Evolutionary conservation across 1,284 basidiomycete species (phyloP), one percentile per base, ranked within the genome.

Genomic region (Cutaneotrichosporon mucoides): DNA sequence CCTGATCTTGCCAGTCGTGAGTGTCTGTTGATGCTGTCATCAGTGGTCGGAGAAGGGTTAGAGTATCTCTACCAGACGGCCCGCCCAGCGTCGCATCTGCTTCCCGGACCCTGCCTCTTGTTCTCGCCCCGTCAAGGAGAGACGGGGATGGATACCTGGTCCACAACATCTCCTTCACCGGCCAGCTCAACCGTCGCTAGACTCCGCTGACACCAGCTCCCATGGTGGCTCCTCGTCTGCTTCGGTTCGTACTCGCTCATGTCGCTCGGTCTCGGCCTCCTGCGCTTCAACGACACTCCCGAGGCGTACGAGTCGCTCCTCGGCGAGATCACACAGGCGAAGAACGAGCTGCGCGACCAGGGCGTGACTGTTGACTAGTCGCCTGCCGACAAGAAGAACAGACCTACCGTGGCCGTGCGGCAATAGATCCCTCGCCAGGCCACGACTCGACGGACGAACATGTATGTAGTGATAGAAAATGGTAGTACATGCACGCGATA

Each of bases 161-260:
- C 24, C 24, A 24, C 24, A 24, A 24, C 24, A 24, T 24, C 24
- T 24, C 24, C 24, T 24, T 24, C 24, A 24, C 24, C 24, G 24
- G 24, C 24, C 24, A 24, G 24, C 24, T 24, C 24, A 24, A 24
- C 24, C 24, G 24, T 10, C 34, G 6, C 50, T 37, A 34, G 13
- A 15, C n/a, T 10, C 12, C 15, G 52, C 57, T 55, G 1, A 59
- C 47, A 6, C 10, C 38, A 88, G 87, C 73, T 89, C 48, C 87
- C 87, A 2, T 90, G 86, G 85, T 89, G 87, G 87, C 70, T 88
- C 16, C 81, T 89, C 24, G 86, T 89, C 2, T 78, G 85, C 2
- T 88, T 88, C 62, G 88, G 88, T 8, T 83, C 87, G 1, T 89
- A 88, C 70, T 87, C 86, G 5, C 82, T 89, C 15, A 83, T 83